Evolutionary conservation across 2,329 filamentous ascomycete genomes (phyloP).

Genomic region (Akanthomyces uredinophilus): DNA sequence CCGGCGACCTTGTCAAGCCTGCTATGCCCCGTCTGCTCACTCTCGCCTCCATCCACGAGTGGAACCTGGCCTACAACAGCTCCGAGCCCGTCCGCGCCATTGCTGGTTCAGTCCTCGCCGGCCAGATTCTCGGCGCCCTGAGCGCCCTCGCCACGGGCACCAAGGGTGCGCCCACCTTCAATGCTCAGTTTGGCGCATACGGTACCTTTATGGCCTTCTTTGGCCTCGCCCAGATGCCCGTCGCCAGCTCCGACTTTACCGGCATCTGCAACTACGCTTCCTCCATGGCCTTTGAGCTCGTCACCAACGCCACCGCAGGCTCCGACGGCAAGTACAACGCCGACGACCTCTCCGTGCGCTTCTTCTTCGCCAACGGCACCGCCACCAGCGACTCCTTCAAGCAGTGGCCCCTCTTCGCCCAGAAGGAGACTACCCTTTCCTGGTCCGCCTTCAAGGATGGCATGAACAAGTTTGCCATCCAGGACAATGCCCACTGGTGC

Average conservation of each 20-base stretch:
- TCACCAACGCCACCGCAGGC: conserved; percentile 47
- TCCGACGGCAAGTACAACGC: conserved; percentile 36
- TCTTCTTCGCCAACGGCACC: conserved; percentile 57
- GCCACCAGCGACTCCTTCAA: conserved; percentile 46
- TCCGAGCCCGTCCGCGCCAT: conserved; percentile 61
- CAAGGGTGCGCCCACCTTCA: conserved; percentile 35
- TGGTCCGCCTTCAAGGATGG: conserved; percentile 63
- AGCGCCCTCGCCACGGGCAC: conserved; percentile 43
- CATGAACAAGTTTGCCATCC: conserved; percentile 63
- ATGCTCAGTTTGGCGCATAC: conserved; percentile 57
- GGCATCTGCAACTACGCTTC: conserved; percentile 81
- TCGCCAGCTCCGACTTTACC: conserved; percentile 57
- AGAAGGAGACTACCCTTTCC: conserved; percentile 47
- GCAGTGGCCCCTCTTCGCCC: conserved; percentile 56
- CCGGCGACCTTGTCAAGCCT: conserved; percentile 52
- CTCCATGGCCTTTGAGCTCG: conserved; percentile 72
- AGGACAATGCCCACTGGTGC: conserved; percentile 67
- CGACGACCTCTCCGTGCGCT: conserved; percentile 52
- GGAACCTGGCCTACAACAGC: conserved; percentile 73
- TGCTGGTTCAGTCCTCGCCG: conserved; percentile 52
- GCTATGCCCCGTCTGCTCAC: conserved; percentile 59
- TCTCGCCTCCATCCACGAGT: conserved; percentile 79
- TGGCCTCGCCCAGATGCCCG: conserved; percentile 48
- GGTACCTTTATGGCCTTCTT: conserved; percentile 60
- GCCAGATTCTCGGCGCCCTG: conserved; percentile 49